A percentile compares a stretch with the other conserved stretches of the same genome.
Conservation (phyloP, 805 yeast genomes). For the Teunomyces barrocoloradensis region DNA sequence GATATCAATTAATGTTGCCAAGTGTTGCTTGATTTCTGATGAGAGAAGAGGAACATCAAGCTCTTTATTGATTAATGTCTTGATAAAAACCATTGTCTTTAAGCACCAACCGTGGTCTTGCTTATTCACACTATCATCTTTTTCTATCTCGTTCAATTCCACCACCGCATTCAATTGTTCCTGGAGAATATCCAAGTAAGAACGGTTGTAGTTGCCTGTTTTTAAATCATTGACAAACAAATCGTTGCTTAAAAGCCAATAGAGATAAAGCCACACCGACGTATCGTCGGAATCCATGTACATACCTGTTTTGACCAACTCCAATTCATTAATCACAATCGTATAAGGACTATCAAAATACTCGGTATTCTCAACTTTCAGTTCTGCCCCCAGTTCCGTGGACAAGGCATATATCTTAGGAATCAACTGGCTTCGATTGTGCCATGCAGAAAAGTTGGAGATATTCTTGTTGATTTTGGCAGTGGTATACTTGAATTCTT, state of each 20-base stretch:
- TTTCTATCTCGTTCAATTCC: slow-evolving; percentile 71
- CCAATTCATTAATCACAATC: slow-evolving; percentile 57
- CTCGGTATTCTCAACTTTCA: slow-evolving; percentile 1
- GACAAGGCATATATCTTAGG: slow-evolving; percentile 43
- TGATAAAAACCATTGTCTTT: slow-evolving; percentile 53
- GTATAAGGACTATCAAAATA: slow-evolving; percentile 28
- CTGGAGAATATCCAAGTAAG: slow-evolving; percentile 38
- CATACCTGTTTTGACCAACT: slow-evolving; percentile 74
- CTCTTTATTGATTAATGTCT: slow-evolving; percentile 23
- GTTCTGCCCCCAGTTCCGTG: slow-evolving; percentile 3
- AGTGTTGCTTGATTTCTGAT: slow-evolving; percentile 28
- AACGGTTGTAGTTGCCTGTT: slow-evolving; percentile 16
- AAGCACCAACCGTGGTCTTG: slow-evolving; percentile 74
- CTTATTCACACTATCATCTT: slow-evolving; percentile 52
- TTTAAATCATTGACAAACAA: slow-evolving; percentile 31
- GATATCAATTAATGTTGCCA: slow-evolving; percentile 45
- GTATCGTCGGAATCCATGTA: slow-evolving; percentile 94
- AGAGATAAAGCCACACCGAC: slow-evolving; percentile 85
- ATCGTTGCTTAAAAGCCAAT: slow-evolving; percentile 64
- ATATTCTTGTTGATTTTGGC: slow-evolving; percentile 76
- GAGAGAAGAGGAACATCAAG: background rate
- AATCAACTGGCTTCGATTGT: slow-evolving; percentile 73
- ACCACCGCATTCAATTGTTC: slow-evolving; percentile 48
- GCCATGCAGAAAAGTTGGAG: slow-evolving; percentile 96
- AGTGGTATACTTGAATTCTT: slow-evolving; percentile 77